A percentile compares a stretch with the other conserved stretches of the same genome.
Conservation (phyloP, 192 early-diverging fungal genomes). For the Rhizoclosmatium sp. region DNA sequence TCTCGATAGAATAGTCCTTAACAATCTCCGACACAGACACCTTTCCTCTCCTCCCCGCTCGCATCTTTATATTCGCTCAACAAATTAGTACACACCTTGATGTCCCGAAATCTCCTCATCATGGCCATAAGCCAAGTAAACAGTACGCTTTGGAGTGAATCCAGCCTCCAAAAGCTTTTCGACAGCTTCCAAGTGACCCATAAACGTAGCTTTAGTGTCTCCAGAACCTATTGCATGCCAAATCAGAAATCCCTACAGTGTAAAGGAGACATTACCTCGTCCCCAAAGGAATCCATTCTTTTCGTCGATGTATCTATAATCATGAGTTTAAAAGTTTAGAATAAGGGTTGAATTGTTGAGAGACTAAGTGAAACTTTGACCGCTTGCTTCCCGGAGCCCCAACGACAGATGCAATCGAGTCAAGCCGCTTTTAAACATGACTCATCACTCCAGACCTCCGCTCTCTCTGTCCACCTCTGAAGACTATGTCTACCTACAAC, state of each 20-base stretch:
- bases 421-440: too few species aligned
- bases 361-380: too few species aligned
- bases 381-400: too few species aligned
- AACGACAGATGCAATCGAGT: too few species aligned
- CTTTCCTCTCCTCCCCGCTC: not conserved
- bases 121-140: conserved; percentile 49
- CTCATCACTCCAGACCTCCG: too few species aligned
- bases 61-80: not conserved
- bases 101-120: conserved; percentile 55
- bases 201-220: conserved; percentile 33
- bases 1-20: too few species aligned
- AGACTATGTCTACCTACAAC: too few species aligned
- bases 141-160: conserved; percentile 29
- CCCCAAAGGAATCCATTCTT: conserved; percentile 33
- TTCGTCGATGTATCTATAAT: conserved; percentile 19
- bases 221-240: conserved; percentile 20
- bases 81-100: not conserved
- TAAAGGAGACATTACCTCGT: conserved; percentile 40
- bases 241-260: not conserved
- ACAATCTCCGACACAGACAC: too few species aligned
- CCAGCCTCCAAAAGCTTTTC: conserved; percentile 39
- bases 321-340: too few species aligned
- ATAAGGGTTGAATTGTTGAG: too few species aligned
- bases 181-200: conserved; percentile 39
- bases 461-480: too few species aligned